Evolutionary conservation across 202 grass and related monocot species (phyloP).

Genomic region (Saccharum hybrid): DNA sequence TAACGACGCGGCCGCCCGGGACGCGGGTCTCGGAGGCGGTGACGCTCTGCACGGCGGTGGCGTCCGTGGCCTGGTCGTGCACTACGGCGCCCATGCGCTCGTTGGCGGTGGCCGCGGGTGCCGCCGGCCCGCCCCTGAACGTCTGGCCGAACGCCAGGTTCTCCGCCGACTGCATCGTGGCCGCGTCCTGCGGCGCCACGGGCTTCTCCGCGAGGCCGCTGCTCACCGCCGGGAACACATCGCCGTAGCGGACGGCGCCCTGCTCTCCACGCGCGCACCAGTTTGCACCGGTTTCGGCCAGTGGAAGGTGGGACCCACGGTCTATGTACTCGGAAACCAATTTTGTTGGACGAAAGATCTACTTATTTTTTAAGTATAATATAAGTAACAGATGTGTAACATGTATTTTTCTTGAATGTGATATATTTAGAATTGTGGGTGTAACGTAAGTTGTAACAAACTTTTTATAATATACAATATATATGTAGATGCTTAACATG

Average conservation of each 20-base stretch:
- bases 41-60: constrained; percentile 50
- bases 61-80: constrained; percentile 60
- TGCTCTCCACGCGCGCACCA: neutral
- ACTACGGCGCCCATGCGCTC: constrained; percentile 58
- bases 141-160: constrained; percentile 54
- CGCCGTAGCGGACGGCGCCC: constrained; percentile 55
- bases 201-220: constrained; percentile 47
- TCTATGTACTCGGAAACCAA: too few relatives aligned
- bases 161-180: constrained; percentile 72
- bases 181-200: constrained; percentile 67
- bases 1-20: too few relatives aligned
- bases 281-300: too few relatives aligned
- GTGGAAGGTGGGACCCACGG: too few relatives aligned
- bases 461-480: too few relatives aligned
- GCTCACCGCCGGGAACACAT: constrained; percentile 60
- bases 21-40: constrained; percentile 53
- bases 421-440: too few relatives aligned
- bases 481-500: too few relatives aligned
- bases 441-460: too few relatives aligned
- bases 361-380: too few relatives aligned
- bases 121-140: constrained; percentile 53
- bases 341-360: too few relatives aligned
- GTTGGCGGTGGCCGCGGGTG: constrained; percentile 59
- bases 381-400: too few relatives aligned
- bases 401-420: too few relatives aligned